A percentile compares a stretch with the other conserved stretches of the same genome.
Conservation (phyloP, 495 filamentous ascomycete genomes). For the Aspergillus asperescens region DNA sequence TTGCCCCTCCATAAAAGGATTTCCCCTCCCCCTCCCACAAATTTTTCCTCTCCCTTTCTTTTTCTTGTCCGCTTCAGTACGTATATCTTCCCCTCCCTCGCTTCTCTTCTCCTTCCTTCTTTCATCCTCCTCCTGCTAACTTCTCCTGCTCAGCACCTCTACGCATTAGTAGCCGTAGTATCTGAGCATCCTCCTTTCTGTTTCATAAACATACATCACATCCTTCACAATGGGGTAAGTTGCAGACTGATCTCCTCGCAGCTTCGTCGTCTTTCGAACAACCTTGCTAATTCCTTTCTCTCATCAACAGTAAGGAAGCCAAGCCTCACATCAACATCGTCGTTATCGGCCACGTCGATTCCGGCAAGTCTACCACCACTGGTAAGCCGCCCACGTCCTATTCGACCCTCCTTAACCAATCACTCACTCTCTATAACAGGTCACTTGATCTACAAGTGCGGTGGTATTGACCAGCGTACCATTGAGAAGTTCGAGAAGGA, state of each 20-base stretch:
- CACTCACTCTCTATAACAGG: constrained; percentile 41
- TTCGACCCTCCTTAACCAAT: background rate
- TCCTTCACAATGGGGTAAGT: constrained; percentile 52
- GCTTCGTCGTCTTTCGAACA: background rate
- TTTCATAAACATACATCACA: constrained; percentile 39
- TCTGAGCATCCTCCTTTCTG: constrained; percentile 46
- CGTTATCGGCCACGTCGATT: constrained; percentile 99
- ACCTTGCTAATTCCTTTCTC: constrained; percentile 13
- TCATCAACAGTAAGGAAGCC: constrained; percentile 64
- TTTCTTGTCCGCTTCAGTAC: constrained; percentile 47
- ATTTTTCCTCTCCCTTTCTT: constrained; percentile 37
- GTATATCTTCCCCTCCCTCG: constrained; percentile 39
- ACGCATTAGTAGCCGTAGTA: constrained; percentile 46
- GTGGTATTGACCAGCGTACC: constrained; percentile 99
- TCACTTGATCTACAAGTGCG: constrained; percentile 99
- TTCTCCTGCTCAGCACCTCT: constrained; percentile 46
- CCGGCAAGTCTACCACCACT: constrained; percentile 98
- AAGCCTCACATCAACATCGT: constrained; percentile 94
- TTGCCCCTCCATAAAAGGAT: constrained; percentile 52
- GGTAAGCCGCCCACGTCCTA: constrained; percentile 43
- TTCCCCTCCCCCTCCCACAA: constrained; percentile 45
- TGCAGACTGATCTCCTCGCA: background rate
- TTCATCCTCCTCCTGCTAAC: constrained; percentile 32
- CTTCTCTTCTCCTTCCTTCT: constrained; percentile 16
- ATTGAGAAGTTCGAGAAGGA: constrained; percentile 99